Evolutionary conservation across 768 basidiomycete genomes (phyloP).

Genomic region (Suillus cothurnatus): DNA sequence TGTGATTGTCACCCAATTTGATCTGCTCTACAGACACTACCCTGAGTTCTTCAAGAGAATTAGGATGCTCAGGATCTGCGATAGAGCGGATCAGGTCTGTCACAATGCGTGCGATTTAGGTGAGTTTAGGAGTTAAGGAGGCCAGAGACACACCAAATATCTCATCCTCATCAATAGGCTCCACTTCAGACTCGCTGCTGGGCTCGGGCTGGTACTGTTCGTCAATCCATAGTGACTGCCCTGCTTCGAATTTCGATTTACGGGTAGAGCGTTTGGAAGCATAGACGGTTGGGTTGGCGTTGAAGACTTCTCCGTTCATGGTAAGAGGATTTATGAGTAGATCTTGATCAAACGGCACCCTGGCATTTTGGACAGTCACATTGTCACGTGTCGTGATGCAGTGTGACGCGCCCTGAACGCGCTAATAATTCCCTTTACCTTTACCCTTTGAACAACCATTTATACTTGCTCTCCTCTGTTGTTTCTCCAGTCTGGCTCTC

Average conservation of each 20-base stretch:
- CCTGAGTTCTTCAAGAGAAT: conserved; percentile 89
- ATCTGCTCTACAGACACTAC: conserved; percentile 94
- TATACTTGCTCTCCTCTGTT: background rate
- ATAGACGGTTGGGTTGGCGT: conserved; percentile 90
- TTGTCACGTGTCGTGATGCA: conserved; percentile 28
- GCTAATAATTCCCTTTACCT: conserved; percentile 23
- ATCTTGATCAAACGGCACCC: conserved; percentile 4
- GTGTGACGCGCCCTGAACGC: conserved; percentile 20
- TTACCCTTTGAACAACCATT: conserved; percentile 1
- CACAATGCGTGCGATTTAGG: conserved; percentile 6
- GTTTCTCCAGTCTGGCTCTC: background rate
- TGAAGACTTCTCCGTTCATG: conserved; percentile 70
- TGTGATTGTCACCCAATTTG: conserved; percentile 56
- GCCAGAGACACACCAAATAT: conserved; percentile 69
- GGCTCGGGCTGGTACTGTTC: conserved; percentile 43
- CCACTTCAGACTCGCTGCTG: conserved; percentile 42
- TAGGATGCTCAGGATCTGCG: conserved; percentile 94
- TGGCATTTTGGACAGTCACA: conserved; percentile 17
- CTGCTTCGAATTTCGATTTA: conserved; percentile 40
- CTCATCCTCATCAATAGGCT: conserved; percentile 88
- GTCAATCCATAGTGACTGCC: conserved; percentile 65
- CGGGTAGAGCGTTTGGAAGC: conserved; percentile 48
- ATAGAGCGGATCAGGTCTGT: conserved; percentile 90
- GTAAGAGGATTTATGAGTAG: conserved; percentile 12
- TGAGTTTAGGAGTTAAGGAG: conserved; percentile 4